Percentiles rank a stretch among this genome's conserved stretches.
phyloP scores from a whole-genome alignment of 371 early-diverging fungal genomes.

The Mucor saturninus region DNA sequence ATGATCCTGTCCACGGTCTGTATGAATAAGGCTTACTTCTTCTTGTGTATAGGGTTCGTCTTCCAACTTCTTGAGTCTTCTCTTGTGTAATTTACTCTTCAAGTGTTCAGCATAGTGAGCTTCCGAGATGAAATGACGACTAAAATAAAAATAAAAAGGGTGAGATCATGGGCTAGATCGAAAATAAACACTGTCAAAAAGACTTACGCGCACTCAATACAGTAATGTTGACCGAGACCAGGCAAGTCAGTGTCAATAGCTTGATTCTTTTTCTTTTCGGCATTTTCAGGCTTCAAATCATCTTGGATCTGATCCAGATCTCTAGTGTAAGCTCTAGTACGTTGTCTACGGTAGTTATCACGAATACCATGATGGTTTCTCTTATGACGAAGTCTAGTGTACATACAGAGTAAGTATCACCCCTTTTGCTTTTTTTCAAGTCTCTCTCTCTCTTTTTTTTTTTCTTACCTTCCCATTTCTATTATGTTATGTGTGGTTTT shows the following conservation, averaged over 20 bases:
- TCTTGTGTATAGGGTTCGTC: slow-evolving; percentile 88
- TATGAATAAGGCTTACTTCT: slow-evolving; percentile 63
- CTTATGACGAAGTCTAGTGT: slow-evolving; percentile 66
- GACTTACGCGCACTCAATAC: slow-evolving; percentile 81
- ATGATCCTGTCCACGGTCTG: neutral
- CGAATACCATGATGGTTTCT: slow-evolving; percentile 74
- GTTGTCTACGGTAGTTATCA: slow-evolving; percentile 65
- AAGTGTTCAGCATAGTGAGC: slow-evolving; percentile 47
- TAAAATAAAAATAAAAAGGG: slow-evolving; percentile 4
- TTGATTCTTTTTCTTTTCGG: slow-evolving; percentile 61
- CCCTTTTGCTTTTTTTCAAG: neutral
- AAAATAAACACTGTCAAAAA: neutral
- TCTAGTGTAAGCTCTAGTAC: slow-evolving; percentile 71
- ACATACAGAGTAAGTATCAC: neutral
- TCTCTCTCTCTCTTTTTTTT: neutral
- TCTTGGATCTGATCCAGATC: slow-evolving; percentile 94
- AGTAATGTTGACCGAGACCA: slow-evolving; percentile 88
- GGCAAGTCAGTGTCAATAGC: slow-evolving; percentile 87
- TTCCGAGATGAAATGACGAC: slow-evolving; percentile 53
- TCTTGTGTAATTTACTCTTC: slow-evolving; percentile 57
- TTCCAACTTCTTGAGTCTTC: slow-evolving; percentile 74
- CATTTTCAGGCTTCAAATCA: slow-evolving; percentile 78
- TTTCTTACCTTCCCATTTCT: slow-evolving; percentile 34
- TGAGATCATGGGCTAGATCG: neutral
- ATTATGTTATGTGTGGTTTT: neutral